Evolutionary conservation across 2,329 filamentous ascomycete genomes (phyloP), one percentile per base, ranked within the genome.

Genomic region (Aschersonia sp.): DNA sequence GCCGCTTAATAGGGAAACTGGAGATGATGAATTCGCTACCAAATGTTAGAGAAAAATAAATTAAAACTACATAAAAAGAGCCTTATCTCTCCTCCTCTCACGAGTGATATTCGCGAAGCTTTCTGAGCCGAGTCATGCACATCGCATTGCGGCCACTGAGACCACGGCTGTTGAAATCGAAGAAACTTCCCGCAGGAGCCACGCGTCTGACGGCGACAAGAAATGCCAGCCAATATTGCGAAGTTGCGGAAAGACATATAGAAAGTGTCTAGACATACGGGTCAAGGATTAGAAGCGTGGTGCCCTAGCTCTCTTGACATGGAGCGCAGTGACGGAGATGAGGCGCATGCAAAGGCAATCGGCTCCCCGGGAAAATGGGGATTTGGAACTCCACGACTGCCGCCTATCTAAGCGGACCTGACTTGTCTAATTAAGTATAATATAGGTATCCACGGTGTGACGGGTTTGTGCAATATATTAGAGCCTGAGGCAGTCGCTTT

Each of bases 191-290:
- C 40, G 40, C 10, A 9, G 40, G 14, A 7, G 40, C 40, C 9
- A 42, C 40, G 14, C 40, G 40, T 4, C n/a, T 42, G 40, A 42
- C 40, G 11, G 10, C 40, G n/a, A 42, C 40, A n/a, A 42, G n/a
- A 14, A 4, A 5, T 2, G 11, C 11, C 40, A 9, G n/a, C 10
- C 40, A n/a, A 42, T n/a, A 42, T 22, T 42, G 40, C n/a, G 9
- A 42, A 42, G 14, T n/a, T 14, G 14, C 40, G 6, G 48, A 45
- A 30, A 45, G 44, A 33, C 22, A 52, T 0, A 45, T 62, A 1
- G 54, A 60, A 4, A 54, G 48, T 0, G 41, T 62, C 0, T 62
- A 58, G 60, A 51, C 54, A 0, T 62, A 62, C 35, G 54, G 61
- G 3, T 7, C 57, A 30, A 14, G 33, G 0, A 54, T 14, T 14